A percentile compares a stretch with the other conserved stretches of the same genome.
Conservation (phyloP, 305 asterid species). For the Solanum hybrid region DNA sequence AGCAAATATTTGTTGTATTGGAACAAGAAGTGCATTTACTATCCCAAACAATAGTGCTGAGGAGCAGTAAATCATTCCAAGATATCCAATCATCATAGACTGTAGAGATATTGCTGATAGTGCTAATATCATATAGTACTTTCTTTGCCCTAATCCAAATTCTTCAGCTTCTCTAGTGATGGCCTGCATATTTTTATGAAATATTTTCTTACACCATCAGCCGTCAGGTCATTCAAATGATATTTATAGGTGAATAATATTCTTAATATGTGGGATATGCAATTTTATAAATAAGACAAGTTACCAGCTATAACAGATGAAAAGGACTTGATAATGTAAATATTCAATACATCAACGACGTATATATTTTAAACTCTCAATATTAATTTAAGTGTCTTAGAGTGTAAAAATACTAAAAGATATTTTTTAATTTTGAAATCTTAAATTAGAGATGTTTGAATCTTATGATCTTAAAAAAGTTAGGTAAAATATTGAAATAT, state of each 20-base stretch:
- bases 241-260: not conserved
- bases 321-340: not conserved
- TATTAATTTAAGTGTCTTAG: not conserved
- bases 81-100: constrained; percentile 11
- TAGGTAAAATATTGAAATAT: not conserved
- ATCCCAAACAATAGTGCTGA: constrained; percentile 24
- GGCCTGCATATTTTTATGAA: not conserved
- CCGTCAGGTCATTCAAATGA: not conserved
- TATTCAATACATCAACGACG: not conserved
- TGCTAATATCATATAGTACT: constrained; percentile 17
- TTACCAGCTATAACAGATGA: not conserved
- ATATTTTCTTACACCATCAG: not conserved
- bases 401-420: not conserved
- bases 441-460: not conserved
- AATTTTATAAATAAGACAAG: not conserved
- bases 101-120: constrained; percentile 19
- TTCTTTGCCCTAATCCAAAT: constrained; percentile 16
- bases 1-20: constrained; percentile 20
- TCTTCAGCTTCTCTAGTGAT: constrained; percentile 22
- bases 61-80: constrained; percentile 22
- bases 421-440: not conserved
- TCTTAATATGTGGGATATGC: not conserved
- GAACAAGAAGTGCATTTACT: constrained; percentile 19
- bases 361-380: not conserved
- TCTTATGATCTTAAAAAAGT: not conserved